Base-by-base conservation (phyloP, 2,329 filamentous ascomycete genomes). In the Sporothrix brasiliensis region DNA sequence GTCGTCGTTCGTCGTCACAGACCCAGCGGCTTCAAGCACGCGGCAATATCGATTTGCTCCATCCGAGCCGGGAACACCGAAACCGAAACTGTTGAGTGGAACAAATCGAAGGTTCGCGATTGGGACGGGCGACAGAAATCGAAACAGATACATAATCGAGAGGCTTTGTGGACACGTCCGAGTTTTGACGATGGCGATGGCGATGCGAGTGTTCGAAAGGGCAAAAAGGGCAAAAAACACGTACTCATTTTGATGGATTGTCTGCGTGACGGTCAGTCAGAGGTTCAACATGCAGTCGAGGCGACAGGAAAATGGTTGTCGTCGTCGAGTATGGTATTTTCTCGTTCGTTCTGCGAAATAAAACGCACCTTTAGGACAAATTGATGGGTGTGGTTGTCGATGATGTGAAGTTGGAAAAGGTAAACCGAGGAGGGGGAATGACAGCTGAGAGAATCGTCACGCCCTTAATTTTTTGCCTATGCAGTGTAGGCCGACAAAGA, bases 241-340 rank as follows among this genome's bases (percentile, higher is more conserved):
- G 78, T 86, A 86, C 84, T 86, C 84, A 86, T 86, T 82, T 85
- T 86, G 83, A 82, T 82, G 83, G 72, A 73, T 73, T 79, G 75
- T 79, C 71, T 73, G 39, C 19, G 65, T 13, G n/a, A 19, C n/a
- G 47, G 71, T 73, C 67, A 74, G 71, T 70, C 39, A 63, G 54
- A 60, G 44, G 34, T 53, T 63, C 47, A 50, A 41, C 53, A 56
- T 50, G 63, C 30, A 66, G 9, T 7, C 16, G 39, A 50, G 19
- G 49, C 49, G 21, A 19, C 49, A 50, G 14, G 56, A n/a, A 6
- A 6, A 27, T 2, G 14, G 21, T 63, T 63, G 30, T 68, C 70
- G 67, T 14, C 27, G 56, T 47, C n/a, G 47, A 49, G 49, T 50
- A 47, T 69, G 27, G 60, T 39, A 19, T 47, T 30, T 27, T 53